Percentiles rank a stretch among this genome's conserved stretches.
phyloP scores from a whole-genome alignment of 352 stramenopile genomes.

The Globisporangium irregulare region DNA sequence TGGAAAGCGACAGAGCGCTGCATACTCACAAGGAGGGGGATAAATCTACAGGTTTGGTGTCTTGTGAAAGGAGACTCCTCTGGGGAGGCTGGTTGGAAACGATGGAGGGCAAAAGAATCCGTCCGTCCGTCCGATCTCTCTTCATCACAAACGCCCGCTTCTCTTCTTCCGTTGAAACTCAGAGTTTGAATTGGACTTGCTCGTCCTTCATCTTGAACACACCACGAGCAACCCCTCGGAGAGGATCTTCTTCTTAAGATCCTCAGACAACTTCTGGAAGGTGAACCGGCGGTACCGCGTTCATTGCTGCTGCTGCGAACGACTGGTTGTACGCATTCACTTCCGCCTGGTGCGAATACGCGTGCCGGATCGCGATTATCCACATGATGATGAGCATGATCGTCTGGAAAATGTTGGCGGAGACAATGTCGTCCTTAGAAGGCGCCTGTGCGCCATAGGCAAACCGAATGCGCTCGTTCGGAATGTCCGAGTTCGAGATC shows the following conservation, averaged over 20 bases:
- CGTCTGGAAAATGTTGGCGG: slow-evolving; percentile 81
- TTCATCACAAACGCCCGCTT: not conserved
- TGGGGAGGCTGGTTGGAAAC: not conserved
- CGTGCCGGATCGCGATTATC: slow-evolving; percentile 77
- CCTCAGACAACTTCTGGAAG: slow-evolving; percentile 60
- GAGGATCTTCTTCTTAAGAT: not conserved
- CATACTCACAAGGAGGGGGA: slow-evolving; percentile 5
- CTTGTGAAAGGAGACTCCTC: not conserved
- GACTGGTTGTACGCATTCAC: slow-evolving; percentile 82
- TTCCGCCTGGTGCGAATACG: slow-evolving; percentile 70
- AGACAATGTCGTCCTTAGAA: slow-evolving; percentile 83
- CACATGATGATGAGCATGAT: slow-evolving; percentile 85
- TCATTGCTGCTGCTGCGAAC: slow-evolving; percentile 79
- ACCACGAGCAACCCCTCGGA: not conserved
- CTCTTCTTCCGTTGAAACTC: slow-evolving; percentile 3
- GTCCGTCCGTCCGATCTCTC: not conserved
- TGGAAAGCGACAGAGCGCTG: not conserved
- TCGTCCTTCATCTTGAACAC: not conserved
- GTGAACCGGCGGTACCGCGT: slow-evolving; percentile 66
- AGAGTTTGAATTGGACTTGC: not conserved
- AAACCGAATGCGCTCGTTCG: slow-evolving; percentile 65
- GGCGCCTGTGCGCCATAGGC: slow-evolving; percentile 70
- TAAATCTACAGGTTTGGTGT: slow-evolving; percentile 17
- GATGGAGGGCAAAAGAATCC: not conserved
- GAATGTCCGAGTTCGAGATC: slow-evolving; percentile 74